Base-by-base conservation (phyloP, 805 yeast genomes). In the Wickerhamiella bombiphila region DNA sequence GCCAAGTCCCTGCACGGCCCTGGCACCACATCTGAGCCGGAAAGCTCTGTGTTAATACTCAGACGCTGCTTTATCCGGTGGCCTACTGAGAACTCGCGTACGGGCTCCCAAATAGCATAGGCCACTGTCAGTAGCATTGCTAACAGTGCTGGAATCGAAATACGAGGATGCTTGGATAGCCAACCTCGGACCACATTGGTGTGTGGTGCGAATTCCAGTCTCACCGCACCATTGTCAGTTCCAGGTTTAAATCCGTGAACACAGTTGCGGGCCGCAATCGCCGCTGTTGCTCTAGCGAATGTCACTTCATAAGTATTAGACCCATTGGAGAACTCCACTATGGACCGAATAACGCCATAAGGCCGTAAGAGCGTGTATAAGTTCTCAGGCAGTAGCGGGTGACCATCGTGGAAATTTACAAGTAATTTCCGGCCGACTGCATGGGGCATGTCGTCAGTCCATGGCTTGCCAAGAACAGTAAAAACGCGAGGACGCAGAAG, bases 391-490 rank as follows among this genome's bases (percentile, higher is more conserved):
- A 88, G 34, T 2, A 25, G 14, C 59, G 4, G 74, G 66, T 0
- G 74, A 73, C 33, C 33, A 1, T 95, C 96, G 46, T 78, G 83
- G 53, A 78, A 86, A 20, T 67, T 65, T 4, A 88, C 74, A 38
- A 70, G 68, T 18, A 91, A 58, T 11, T 65, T 64, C 6, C 66
- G 59, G 38, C 78, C 73, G 6, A 94, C 93, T 45, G 68, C 70
- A 43, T 95, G 61, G 48, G 81, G 70, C 55, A 91, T 63, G 54
- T 91, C 98, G 59, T 88, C 97, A 42, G 91, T 79, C 95, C 96
- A 88, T 0, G 99, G 98, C 1, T 70, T 64, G 43, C 99, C 99
- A 48, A 79, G 76, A 1, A 91, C 96, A 1, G 80, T 75, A 66
- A 76, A 37, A 69, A 77, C 42, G 63, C 37, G 36, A 17, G 48